Percentiles rank a stretch among this genome's conserved stretches.
phyloP scores from a whole-genome alignment of 495 filamentous ascomycete species.

The Aspergillus bridgeri region DNA sequence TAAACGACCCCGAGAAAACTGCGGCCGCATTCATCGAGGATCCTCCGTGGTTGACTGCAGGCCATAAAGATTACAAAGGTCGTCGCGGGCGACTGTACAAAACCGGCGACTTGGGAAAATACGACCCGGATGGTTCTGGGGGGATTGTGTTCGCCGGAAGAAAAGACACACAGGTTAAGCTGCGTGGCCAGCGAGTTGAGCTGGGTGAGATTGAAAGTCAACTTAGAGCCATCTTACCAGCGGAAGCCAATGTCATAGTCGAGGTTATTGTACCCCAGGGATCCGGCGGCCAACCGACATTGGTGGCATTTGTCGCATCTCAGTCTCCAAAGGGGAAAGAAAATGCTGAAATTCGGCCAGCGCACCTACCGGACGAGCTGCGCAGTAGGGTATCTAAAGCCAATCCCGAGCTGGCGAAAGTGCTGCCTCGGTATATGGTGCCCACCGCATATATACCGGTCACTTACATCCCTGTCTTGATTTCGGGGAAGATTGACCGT shows the following conservation, averaged over 20 bases:
- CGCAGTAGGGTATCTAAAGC: constrained; percentile 20
- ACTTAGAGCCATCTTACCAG: constrained; percentile 27
- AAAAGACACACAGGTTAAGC: constrained; percentile 61
- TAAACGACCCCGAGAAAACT: constrained; percentile 47
- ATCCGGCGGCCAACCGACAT: constrained; percentile 26
- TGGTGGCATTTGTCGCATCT: constrained; percentile 39
- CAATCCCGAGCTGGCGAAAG: constrained; percentile 26
- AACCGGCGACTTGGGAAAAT: constrained; percentile 52
- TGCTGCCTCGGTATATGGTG: constrained; percentile 44
- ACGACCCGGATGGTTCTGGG: constrained; percentile 49
- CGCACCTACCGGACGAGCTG: constrained; percentile 19
- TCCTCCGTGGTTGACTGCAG: constrained; percentile 45
- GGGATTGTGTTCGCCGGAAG: constrained; percentile 56
- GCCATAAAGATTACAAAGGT: constrained; percentile 33
- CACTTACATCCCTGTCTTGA: constrained; percentile 34
- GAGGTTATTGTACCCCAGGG: constrained; percentile 38
- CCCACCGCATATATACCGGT: constrained; percentile 43
- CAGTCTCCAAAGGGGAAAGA: constrained; percentile 23
- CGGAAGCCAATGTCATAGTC: constrained; percentile 31
- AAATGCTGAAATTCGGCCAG: constrained; percentile 16
- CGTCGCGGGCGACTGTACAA: constrained; percentile 43
- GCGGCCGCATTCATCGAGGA: constrained; percentile 43
- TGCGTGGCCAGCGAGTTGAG: constrained; percentile 61
- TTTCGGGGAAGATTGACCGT: constrained; percentile 46
- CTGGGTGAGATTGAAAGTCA: constrained; percentile 52